A percentile compares a stretch with the other conserved stretches of the same genome.
These are phyloP conservation scores for Plantago lanceolata DNA, from an alignment of 305 asterid genomes.

Conservation along the genomic window DNA sequence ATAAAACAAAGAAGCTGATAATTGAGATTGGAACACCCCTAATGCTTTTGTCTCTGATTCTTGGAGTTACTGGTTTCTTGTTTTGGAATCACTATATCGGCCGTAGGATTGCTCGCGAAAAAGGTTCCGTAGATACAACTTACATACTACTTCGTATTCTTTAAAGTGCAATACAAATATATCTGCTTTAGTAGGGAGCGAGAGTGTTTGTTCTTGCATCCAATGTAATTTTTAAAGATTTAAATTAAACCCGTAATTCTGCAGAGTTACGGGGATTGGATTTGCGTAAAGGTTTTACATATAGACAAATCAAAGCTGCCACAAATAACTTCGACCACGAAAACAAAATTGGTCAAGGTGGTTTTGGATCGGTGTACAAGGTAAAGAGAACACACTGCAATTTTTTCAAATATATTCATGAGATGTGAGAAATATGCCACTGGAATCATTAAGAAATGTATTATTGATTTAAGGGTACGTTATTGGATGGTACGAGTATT, in stretches of 20 bases:
- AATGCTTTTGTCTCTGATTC: constrained; percentile 27
- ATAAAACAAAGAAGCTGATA: constrained; percentile 31
- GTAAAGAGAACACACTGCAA: constrained; percentile 18
- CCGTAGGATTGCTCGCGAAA: constrained; percentile 37
- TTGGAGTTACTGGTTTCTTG: constrained; percentile 25
- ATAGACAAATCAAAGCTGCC: constrained; percentile 51
- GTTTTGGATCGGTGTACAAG: constrained; percentile 57
- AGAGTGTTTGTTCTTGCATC: background rate
- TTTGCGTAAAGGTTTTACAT: constrained; percentile 38
- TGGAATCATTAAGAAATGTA: background rate
- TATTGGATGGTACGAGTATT: constrained; percentile 39
- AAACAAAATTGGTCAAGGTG: constrained; percentile 59
- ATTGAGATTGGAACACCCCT: constrained; percentile 24
- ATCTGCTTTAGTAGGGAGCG: background rate
- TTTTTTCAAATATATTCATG: too few species aligned
- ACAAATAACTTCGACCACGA: constrained; percentile 39
- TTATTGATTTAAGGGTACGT: constrained; percentile 34
- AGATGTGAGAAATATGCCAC: too few species aligned
- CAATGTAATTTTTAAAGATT: background rate
- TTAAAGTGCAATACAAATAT: background rate
- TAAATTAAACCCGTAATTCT: constrained; percentile 7
- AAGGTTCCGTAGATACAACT: constrained; percentile 31
- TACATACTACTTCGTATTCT: background rate
- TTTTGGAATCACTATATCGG: constrained; percentile 39
- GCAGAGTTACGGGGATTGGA: constrained; percentile 43